phyloP scores from a whole-genome alignment of 257 asterid species.

The Salvia splendens region DNA sequence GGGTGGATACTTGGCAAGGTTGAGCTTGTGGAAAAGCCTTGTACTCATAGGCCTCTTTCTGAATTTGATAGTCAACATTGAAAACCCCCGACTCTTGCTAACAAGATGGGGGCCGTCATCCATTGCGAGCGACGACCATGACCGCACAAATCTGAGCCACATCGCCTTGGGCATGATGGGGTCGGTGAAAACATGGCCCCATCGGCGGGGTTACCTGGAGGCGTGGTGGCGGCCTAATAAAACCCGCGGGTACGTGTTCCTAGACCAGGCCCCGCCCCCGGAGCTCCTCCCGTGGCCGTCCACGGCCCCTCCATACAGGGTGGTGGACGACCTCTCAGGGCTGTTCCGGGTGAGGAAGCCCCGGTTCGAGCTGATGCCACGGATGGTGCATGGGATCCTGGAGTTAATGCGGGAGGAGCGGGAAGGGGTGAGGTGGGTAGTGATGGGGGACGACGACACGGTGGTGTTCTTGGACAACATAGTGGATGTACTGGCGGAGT shows the following conservation, averaged over 20 bases:
- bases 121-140: too few relatives aligned
- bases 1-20: conserved; percentile 20
- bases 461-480: conserved; percentile 55
- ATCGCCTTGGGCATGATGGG: conserved; percentile 61
- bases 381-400: conserved; percentile 56
- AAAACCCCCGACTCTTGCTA: conserved; percentile 15
- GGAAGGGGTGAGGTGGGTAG: conserved; percentile 52
- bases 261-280: conserved; percentile 49
- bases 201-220: conserved; percentile 51
- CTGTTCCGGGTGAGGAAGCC: conserved; percentile 38
- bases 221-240: conserved; percentile 68
- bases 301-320: conserved; percentile 52
- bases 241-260: conserved; percentile 53
- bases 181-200: conserved; percentile 51
- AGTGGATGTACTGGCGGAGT: conserved; percentile 46
- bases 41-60: conserved; percentile 32
- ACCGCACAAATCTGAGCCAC: conserved; percentile 53
- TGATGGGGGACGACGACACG: conserved; percentile 71
- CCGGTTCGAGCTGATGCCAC: conserved; percentile 45
- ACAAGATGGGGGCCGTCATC: not conserved
- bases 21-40: conserved; percentile 39
- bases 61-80: conserved; percentile 29
- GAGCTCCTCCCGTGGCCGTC: conserved; percentile 64
- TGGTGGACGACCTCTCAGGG: conserved; percentile 41
- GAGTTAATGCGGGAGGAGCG: conserved; percentile 49